A percentile compares a stretch with the other conserved stretches of the same genome.
These are phyloP conservation scores for Globisporangium spiculum DNA, from an alignment of 352 stramenopile genomes.

Conservation along the genomic window DNA sequence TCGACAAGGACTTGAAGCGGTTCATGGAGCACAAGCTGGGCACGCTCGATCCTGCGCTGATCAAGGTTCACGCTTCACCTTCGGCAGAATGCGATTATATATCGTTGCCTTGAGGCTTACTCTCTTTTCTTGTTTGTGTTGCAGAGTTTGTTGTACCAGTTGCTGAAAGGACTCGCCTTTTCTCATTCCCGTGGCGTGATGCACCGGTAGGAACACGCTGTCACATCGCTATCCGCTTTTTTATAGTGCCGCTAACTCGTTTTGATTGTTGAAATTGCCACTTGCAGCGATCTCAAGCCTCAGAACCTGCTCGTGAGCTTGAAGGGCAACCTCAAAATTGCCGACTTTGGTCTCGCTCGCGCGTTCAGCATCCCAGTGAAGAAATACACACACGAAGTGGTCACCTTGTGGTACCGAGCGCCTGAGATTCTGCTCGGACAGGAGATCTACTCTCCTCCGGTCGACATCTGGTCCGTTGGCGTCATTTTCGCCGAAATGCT, in stretches of 20 bases:
- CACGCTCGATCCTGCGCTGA: slow-evolving; percentile 48
- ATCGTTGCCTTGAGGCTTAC: not conserved
- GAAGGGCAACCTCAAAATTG: slow-evolving; percentile 95
- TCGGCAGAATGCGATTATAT: not conserved
- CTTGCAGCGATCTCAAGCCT: slow-evolving; percentile 94
- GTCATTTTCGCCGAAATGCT: slow-evolving; percentile 88
- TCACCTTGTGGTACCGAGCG: slow-evolving; percentile 99
- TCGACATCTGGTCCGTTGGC: slow-evolving; percentile 88
- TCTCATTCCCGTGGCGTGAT: slow-evolving; percentile 87
- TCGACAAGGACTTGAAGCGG: slow-evolving; percentile 97
- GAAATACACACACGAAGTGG: slow-evolving; percentile 97
- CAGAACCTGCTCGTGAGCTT: slow-evolving; percentile 96
- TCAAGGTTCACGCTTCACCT: slow-evolving; percentile 40
- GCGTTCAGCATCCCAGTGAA: slow-evolving; percentile 97
- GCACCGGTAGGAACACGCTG: slow-evolving; percentile 56
- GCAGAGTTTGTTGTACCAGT: slow-evolving; percentile 77
- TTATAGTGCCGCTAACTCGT: not conserved
- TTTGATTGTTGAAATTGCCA: not conserved
- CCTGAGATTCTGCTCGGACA: slow-evolving; percentile 98
- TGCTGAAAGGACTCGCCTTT: slow-evolving; percentile 85
- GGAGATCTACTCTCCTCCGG: slow-evolving; percentile 79
- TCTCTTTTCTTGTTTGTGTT: not conserved
- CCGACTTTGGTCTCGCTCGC: slow-evolving; percentile 97
- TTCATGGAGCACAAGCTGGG: slow-evolving; percentile 91
- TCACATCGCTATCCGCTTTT: not conserved